Evolutionary conservation across 441 rosid species (phyloP).

Genomic region (Gossypium trilobum): DNA sequence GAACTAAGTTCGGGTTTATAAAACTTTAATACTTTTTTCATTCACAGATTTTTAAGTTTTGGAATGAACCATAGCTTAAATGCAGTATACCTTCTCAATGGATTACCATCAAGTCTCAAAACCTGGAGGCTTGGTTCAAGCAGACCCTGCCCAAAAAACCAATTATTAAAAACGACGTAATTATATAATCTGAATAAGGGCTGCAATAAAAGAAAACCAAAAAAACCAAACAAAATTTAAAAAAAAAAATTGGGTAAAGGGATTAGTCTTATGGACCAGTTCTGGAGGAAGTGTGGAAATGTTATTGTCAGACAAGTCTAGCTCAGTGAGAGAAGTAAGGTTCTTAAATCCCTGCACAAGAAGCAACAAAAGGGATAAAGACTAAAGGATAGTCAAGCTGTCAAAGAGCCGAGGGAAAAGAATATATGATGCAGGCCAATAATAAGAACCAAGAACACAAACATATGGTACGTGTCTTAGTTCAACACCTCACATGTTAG

Average conservation of each 20-base stretch:
- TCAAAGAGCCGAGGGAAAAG: background rate
- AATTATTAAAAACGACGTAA: background rate
- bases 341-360: conserved; percentile 54
- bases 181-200: conserved; percentile 7
- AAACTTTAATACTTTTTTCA: background rate
- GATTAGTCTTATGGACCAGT: conserved; percentile 36
- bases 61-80: background rate
- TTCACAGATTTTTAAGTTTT: background rate
- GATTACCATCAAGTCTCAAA: conserved; percentile 79
- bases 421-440: background rate
- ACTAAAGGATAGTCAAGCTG: background rate
- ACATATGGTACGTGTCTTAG: background rate
- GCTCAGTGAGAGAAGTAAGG: conserved; percentile 58
- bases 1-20: background rate
- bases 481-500: background rate
- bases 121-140: conserved; percentile 72
- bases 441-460: background rate
- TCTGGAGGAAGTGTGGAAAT: conserved; percentile 75
- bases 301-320: conserved; percentile 80
- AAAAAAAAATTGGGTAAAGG: background rate
- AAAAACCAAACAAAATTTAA: background rate
- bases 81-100: conserved; percentile 61
- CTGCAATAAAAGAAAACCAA: background rate
- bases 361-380: conserved; percentile 5
- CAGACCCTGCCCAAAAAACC: conserved; percentile 47